Conservation (phyloP, 495 filamentous ascomycete species). For the Clavariopsis aquatica region DNA sequence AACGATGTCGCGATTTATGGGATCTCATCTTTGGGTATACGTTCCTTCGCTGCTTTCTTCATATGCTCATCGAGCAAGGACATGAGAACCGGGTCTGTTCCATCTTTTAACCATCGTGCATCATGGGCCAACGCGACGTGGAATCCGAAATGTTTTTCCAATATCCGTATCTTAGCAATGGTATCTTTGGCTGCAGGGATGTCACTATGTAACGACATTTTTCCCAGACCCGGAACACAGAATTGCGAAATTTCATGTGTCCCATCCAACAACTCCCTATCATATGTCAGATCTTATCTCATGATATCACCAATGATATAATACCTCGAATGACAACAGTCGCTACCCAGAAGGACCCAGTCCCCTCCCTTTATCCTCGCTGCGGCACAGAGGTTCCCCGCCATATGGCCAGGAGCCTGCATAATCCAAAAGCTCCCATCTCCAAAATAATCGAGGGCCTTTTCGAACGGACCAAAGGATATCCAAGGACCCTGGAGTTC, state of each 20-base stretch:
- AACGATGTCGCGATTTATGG: conserved; percentile 14
- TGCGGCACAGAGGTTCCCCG: conserved; percentile 39
- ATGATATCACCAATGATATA: background rate
- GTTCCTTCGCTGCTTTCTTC: conserved; percentile 22
- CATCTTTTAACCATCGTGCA: conserved; percentile 27
- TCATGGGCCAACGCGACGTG: conserved; percentile 36
- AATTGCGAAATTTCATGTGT: conserved; percentile 30
- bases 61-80: conserved; percentile 33
- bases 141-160: conserved; percentile 25
- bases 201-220: conserved; percentile 30
- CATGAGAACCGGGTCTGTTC: conserved; percentile 24
- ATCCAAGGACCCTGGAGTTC: conserved; percentile 31
- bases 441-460: conserved; percentile 42
- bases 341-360: conserved; percentile 34
- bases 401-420: conserved; percentile 43
- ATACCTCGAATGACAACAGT: conserved; percentile 37
- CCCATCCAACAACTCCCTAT: conserved; percentile 34
- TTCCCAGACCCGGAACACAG: conserved; percentile 24
- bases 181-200: conserved; percentile 25
- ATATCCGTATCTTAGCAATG: conserved; percentile 16
- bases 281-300: background rate
- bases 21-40: conserved; percentile 29
- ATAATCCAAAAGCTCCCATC: conserved; percentile 44
- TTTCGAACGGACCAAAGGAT: conserved; percentile 41
- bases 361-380: conserved; percentile 18